Percentiles rank a stretch among this genome's conserved stretches.
Evolutionary conservation across 371 early-diverging fungal genomes (phyloP).

Genomic region (Mucor mucedo): DNA sequence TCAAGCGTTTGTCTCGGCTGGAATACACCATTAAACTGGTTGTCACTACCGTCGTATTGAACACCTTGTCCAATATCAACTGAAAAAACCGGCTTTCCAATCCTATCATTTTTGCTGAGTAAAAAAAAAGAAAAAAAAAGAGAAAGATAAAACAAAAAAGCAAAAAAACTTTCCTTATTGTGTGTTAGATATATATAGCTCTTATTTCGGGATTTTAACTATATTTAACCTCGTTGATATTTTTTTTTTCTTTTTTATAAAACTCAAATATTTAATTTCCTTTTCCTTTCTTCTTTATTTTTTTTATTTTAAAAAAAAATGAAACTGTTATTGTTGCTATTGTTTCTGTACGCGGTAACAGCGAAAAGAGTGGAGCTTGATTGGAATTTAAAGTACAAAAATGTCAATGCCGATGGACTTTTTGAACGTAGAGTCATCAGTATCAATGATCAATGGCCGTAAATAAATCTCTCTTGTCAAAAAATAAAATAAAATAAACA

Average conservation of each 20-base stretch:
- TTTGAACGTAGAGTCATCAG: constrained; percentile 70
- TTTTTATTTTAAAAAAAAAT: not conserved
- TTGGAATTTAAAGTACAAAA: constrained; percentile 73
- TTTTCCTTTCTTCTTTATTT: constrained; percentile 2
- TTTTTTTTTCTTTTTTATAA: no score
- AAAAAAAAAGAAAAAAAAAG: not conserved
- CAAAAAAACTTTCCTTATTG: not conserved
- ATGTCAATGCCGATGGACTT: constrained; percentile 71
- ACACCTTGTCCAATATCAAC: not conserved
- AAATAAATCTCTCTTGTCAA: constrained; percentile 28
- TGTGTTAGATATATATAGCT: no score
- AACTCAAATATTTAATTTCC: not conserved
- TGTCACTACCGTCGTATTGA: constrained; percentile 1
- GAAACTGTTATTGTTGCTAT: not conserved
- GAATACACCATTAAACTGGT: not conserved
- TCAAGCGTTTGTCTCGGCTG: not conserved
- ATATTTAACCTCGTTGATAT: no score
- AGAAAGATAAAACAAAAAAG: not conserved
- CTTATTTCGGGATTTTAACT: no score
- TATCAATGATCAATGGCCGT: constrained; percentile 77
- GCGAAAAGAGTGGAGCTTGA: constrained; percentile 61
- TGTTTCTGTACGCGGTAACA: constrained; percentile 1
- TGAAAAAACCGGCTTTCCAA: not conserved
- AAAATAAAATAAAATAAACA: not conserved
- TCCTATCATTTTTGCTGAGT: not conserved